Conservation (phyloP, 78 protist species). For the Pelomyxa schiedti region DNA sequence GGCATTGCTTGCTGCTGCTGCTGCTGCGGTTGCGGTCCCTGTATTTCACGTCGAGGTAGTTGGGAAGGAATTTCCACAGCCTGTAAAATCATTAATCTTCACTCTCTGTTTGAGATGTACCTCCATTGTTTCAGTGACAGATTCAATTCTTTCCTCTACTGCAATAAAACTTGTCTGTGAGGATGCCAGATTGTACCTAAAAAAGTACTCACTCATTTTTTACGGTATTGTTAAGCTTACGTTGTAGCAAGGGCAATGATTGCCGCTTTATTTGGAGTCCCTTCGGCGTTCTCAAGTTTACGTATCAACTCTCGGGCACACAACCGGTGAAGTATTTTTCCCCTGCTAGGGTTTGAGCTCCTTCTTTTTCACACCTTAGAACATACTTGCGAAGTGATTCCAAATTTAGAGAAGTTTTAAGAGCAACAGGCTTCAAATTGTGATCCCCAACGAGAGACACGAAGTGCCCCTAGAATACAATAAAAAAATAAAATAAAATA, state of each 20-base stretch:
- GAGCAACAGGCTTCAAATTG: no score
- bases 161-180: neutral
- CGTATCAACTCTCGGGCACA: neutral
- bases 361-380: neutral
- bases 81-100: no score
- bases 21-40: no score
- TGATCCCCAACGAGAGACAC: no score
- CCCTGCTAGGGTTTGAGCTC: neutral
- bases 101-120: no score
- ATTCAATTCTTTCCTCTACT: neutral
- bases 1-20: no score
- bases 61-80: no score
- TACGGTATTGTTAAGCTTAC: neutral
- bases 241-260: neutral
- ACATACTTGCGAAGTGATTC: neutral
- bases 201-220: neutral
- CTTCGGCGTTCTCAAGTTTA: no score
- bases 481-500: no score
- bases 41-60: no score
- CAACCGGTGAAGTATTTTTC: neutral
- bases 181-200: neutral
- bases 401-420: neutral
- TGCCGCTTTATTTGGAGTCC: no score
- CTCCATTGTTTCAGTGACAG: neutral
- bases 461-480: no score